Conservation (phyloP, 1,139 yeast species). For the Pichia inconspicua region DNA sequence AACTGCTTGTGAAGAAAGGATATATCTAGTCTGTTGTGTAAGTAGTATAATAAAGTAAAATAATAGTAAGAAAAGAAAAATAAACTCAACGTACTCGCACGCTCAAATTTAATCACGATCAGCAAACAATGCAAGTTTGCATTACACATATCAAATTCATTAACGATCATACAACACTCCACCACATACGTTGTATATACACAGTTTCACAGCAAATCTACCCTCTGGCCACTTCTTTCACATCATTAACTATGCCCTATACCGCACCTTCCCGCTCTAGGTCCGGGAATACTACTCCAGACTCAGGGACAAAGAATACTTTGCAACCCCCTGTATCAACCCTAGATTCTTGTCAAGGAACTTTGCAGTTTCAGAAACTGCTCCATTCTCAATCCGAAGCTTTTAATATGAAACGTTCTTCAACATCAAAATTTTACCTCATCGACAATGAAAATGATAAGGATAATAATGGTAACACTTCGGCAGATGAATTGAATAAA, state of each 20-base stretch:
- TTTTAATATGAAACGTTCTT: conserved; percentile 1
- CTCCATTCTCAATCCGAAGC: conserved; percentile 16
- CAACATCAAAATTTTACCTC: conserved; percentile 4
- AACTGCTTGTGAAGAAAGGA: conserved; percentile 69
- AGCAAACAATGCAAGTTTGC: too few species aligned
- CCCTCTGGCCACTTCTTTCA: neutral
- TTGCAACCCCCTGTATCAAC: neutral
- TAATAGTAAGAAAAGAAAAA: too few species aligned
- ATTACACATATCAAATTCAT: too few species aligned
- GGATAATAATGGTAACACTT: neutral
- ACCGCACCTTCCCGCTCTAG: conserved; percentile 19
- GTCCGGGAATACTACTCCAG: conserved; percentile 5
- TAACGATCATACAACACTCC: too few species aligned
- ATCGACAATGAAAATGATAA: conserved; percentile 1
- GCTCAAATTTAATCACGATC: neutral
- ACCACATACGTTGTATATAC: too few species aligned
- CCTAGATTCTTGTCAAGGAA: neutral
- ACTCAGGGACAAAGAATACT: neutral
- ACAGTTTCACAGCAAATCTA: too few species aligned
- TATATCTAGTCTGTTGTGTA: conserved; percentile 41
- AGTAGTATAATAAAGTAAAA: too few species aligned
- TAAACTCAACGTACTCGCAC: neutral
- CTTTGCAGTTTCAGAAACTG: conserved; percentile 12
- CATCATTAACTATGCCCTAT: conserved; percentile 17
- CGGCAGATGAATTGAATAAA: conserved; percentile 15